Evolutionary conservation across 2,329 filamentous ascomycete species (phyloP), one percentile per base, ranked within the genome.

Genomic region (Sarocladium kiliense): DNA sequence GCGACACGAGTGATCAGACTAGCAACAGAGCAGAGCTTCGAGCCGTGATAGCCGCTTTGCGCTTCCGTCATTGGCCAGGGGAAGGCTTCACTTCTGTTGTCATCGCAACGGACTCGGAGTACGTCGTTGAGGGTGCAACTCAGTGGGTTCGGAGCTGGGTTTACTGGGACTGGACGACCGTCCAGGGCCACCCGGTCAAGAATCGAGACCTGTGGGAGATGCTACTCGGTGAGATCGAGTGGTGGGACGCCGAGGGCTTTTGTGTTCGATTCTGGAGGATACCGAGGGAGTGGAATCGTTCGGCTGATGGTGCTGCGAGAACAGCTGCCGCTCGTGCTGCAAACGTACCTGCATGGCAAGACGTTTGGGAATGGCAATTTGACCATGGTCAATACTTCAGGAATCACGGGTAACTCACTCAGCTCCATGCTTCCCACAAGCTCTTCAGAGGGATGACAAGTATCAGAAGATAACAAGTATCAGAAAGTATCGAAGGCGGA

Each of bases 11-110:
- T 39, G 51, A 59, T 7, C 74, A 77, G 57, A 81, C 71, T 19
- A 81, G 72, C 66, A 79, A 81, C 59, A 71, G 80, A 3, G 81
- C 81, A 2, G 77, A 82, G 62, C 72, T 84, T 6, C 79, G 79
- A 14, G 79, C 79, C 5, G 76, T 76, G 4, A 74, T 81, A 47
- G 76, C 71, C 4, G 81, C 74, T 3, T 68, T 82, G 23, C 67
- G 72, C 26, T 74, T 70, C 59, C 66, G 71, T 2, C 9, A 62
- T 58, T 81, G 77, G 78, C n/a, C 14, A 0, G 65, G 61, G 3
- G 75, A 80, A 63, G 61, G 74, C 55, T 66, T 68, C 65, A 37
- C 57, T 11, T 65, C 64, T 2, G 5, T 83, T 2, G 74, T 81
- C 36, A 71, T 84, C 56, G 80, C 79, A 2, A 80, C 78, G 0